A percentile compares a stretch with the other conserved stretches of the same genome.
Conservation (phyloP, 164 flowering plant genomes). For the Chimonanthus praecox region DNA sequence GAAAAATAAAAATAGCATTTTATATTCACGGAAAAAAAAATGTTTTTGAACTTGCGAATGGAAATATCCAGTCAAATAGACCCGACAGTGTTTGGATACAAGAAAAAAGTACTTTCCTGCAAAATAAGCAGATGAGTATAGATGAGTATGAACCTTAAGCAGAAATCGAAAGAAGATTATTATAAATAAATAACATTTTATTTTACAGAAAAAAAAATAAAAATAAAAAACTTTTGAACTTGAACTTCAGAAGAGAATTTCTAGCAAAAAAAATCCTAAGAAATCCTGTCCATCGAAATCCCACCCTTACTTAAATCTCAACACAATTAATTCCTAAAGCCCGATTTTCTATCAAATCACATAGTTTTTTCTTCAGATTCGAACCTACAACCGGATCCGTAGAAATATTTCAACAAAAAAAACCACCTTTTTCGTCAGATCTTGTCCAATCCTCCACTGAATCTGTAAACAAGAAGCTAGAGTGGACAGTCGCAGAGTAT, state of each 20-base stretch:
- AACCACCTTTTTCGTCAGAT: conserved; percentile 7
- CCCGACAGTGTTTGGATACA: neutral
- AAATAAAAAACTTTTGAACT: neutral
- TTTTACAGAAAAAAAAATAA: neutral
- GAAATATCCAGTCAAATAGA: neutral
- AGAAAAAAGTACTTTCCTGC: neutral
- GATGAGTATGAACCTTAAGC: too few relatives aligned
- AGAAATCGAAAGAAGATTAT: neutral
- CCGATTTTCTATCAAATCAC: conserved; percentile 2
- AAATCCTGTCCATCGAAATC: neutral
- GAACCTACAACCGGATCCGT: neutral
- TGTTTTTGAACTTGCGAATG: neutral
- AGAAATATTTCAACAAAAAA: neutral
- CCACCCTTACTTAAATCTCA: neutral
- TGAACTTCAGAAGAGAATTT: neutral
- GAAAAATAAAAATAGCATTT: too few relatives aligned
- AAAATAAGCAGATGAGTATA: neutral
- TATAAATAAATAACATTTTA: neutral
- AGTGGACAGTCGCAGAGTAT: neutral
- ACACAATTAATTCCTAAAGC: neutral
- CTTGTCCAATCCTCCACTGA: conserved; percentile 8
- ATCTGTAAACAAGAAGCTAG: neutral
- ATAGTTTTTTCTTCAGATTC: neutral
- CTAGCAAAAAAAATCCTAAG: neutral
- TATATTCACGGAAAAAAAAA: too few relatives aligned